A percentile compares a stretch with the other conserved stretches of the same genome.
Evolutionary conservation across 306 rosid species (phyloP).

Genomic region (Alnus glutinosa): DNA sequence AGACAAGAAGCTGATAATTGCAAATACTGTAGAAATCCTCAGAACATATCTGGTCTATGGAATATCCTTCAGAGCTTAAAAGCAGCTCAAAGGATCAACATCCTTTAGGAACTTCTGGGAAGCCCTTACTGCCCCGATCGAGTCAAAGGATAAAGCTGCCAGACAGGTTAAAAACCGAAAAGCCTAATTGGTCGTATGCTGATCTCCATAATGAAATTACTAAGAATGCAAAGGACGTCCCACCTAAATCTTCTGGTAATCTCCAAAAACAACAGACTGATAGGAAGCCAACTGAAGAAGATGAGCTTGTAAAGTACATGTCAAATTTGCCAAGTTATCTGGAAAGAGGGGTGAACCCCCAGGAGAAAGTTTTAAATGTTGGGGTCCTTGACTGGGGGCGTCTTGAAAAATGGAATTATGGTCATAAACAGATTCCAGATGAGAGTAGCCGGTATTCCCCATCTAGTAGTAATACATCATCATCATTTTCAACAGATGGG

Average conservation of each 20-base stretch:
- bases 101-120: constrained; percentile 33
- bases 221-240: constrained; percentile 31
- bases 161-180: constrained; percentile 46
- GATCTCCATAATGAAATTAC: constrained; percentile 59
- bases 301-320: constrained; percentile 87
- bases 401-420: constrained; percentile 72
- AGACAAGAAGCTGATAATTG: constrained; percentile 28
- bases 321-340: constrained; percentile 84
- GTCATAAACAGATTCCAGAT: constrained; percentile 47
- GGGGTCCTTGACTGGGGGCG: constrained; percentile 96
- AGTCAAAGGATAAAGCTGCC: constrained; percentile 43
- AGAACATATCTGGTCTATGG: constrained; percentile 43
- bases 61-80: constrained; percentile 32
- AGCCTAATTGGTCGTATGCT: constrained; percentile 51
- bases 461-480: constrained; percentile 52
- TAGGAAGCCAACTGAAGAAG: constrained; percentile 52
- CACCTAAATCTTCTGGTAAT: constrained; percentile 33
- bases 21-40: constrained; percentile 12
- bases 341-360: constrained; percentile 58
- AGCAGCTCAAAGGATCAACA: constrained; percentile 32
- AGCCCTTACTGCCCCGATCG: constrained; percentile 3
- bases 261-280: constrained; percentile 43
- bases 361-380: constrained; percentile 74
- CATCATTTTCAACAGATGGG: constrained; percentile 54
- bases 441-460: constrained; percentile 45